Conservation (phyloP, 306 rosid genomes). For the Corylus americana region DNA sequence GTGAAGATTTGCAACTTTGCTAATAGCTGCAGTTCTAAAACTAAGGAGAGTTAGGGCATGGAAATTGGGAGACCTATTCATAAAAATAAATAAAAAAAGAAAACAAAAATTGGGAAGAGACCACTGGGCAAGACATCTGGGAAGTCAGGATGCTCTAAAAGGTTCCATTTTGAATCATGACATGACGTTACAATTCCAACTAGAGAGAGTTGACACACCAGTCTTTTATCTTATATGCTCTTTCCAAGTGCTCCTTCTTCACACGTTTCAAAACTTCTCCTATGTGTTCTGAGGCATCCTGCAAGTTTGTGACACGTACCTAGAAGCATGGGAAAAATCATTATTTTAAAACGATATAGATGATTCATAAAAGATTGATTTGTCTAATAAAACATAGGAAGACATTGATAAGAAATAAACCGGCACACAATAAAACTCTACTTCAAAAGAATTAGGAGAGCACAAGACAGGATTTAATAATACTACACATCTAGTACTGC, state of each 20-base stretch:
- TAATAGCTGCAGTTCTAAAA: neutral
- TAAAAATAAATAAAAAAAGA: neutral
- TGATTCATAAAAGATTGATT: neutral
- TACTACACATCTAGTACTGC: neutral
- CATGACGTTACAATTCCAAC: neutral
- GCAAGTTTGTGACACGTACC: conserved; percentile 96
- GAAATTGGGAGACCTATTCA: neutral
- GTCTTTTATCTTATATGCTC: conserved; percentile 80
- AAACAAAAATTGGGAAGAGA: neutral
- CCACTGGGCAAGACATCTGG: neutral
- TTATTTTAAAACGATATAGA: neutral
- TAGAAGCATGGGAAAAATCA: conserved; percentile 27
- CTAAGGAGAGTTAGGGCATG: neutral
- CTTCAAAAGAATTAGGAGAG: neutral
- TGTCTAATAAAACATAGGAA: conserved; percentile 13
- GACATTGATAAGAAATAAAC: neutral
- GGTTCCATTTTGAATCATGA: neutral
- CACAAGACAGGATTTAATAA: neutral
- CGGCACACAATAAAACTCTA: neutral
- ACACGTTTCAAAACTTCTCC: conserved; percentile 97
- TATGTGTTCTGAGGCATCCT: conserved; percentile 91
- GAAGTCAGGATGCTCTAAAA: neutral
- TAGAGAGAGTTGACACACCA: conserved; percentile 54
- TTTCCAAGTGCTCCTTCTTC: conserved; percentile 74
- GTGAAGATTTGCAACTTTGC: neutral